Evolutionary conservation across 2,329 filamentous ascomycete genomes (phyloP).

Genomic region (Trichoderma semiorbis): DNA sequence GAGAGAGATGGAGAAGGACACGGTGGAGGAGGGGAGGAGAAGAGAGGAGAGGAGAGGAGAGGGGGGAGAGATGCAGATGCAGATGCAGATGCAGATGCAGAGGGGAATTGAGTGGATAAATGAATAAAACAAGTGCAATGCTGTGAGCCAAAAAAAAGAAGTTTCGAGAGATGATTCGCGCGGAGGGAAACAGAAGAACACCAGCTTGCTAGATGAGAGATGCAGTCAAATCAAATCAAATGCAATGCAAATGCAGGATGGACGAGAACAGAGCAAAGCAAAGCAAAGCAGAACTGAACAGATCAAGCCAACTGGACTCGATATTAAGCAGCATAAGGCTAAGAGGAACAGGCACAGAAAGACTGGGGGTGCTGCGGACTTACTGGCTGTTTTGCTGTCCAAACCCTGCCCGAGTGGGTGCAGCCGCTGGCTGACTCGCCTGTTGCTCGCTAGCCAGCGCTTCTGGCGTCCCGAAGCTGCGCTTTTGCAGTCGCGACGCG

Average conservation of each 20-base stretch:
- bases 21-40: neutral
- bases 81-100: neutral
- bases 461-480: neutral
- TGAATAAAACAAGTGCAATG: neutral
- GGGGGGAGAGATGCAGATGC: neutral
- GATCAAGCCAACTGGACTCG: slow-evolving; percentile 16
- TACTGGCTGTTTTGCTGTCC: slow-evolving; percentile 4
- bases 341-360: slow-evolving; percentile 5
- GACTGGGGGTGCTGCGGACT: slow-evolving; percentile 13
- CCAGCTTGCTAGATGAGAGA: neutral
- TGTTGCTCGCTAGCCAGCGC: slow-evolving; percentile 14
- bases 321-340: slow-evolving; percentile 14
- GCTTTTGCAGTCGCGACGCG: slow-evolving; percentile 13
- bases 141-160: neutral
- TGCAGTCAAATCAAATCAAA: neutral
- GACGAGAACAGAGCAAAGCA: too few species aligned
- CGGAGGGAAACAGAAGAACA: neutral
- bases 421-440: slow-evolving; percentile 13
- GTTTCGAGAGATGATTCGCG: neutral
- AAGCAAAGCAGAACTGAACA: neutral
- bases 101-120: neutral
- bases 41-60: neutral
- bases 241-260: neutral
- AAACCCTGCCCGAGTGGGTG: slow-evolving; percentile 15
- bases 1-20: slow-evolving; percentile 3